Evolutionary conservation across 805 yeast genomes (phyloP).

Genomic region (Candida odintsovae): DNA sequence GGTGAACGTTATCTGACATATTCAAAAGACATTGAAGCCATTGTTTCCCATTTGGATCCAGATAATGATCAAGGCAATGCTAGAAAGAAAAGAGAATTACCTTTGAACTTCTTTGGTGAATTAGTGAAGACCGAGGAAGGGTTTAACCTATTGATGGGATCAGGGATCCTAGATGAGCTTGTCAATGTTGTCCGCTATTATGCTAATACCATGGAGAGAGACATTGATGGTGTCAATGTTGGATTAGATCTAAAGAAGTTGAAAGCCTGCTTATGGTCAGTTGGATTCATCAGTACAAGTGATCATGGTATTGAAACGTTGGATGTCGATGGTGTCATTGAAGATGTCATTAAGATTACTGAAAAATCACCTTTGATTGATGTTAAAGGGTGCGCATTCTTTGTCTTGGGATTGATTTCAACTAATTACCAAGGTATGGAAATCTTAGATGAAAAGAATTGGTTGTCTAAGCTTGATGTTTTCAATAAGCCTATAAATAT

Average conservation of each 20-base stretch:
- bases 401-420: conserved; percentile 68
- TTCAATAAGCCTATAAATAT: conserved; percentile 39
- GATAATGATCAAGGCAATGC: conserved; percentile 10
- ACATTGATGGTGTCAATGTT: conserved; percentile 17
- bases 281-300: conserved; percentile 77
- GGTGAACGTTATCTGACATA: conserved; percentile 38
- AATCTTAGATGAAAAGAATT: conserved; percentile 72
- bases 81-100: conserved; percentile 26
- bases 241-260: conserved; percentile 38
- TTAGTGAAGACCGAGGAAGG: conserved; percentile 82
- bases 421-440: conserved; percentile 77
- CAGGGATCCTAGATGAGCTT: conserved; percentile 39
- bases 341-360: conserved; percentile 48
- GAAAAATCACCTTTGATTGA: conserved; percentile 45
- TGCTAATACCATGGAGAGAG: conserved; percentile 20
- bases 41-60: conserved; percentile 23
- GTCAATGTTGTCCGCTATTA: conserved; percentile 30
- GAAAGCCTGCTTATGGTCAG: conserved; percentile 80
- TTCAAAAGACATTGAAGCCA: conserved; percentile 41
- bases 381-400: conserved; percentile 72
- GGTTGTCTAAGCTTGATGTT: conserved; percentile 51
- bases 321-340: conserved; percentile 46
- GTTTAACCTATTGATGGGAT: conserved; percentile 48
- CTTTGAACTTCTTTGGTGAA: conserved; percentile 74
- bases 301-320: conserved; percentile 58